Evolutionary conservation across 2,329 filamentous ascomycete genomes (phyloP).

Genomic region (Botrytis sinoallii): DNA sequence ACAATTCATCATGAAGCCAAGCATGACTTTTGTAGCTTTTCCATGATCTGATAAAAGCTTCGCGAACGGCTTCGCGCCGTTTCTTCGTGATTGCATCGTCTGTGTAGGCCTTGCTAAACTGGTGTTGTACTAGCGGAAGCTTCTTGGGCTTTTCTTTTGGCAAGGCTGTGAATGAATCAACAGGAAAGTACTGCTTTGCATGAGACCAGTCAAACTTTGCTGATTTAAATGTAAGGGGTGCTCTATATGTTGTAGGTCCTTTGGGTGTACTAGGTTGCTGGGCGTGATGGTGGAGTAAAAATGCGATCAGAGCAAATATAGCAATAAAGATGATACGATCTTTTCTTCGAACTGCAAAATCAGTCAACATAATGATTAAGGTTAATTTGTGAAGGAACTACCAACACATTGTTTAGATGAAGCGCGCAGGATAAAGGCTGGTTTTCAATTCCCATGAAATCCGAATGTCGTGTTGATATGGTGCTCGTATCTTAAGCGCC

Average conservation of each 20-base stretch:
- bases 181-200: background rate
- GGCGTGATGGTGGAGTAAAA: background rate
- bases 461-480: background rate
- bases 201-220: conserved; percentile 2
- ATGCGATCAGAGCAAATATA: background rate
- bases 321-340: conserved; percentile 9
- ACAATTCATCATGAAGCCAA: conserved; percentile 81
- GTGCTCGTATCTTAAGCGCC: background rate
- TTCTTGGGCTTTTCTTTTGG: background rate
- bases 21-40: conserved; percentile 75
- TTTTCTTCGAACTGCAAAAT: conserved; percentile 3
- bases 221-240: background rate
- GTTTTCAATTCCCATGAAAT: background rate
- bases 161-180: background rate
- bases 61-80: conserved; percentile 25
- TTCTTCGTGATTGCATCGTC: background rate
- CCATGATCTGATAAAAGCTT: conserved; percentile 54
- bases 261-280: background rate
- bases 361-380: conserved; percentile 1
- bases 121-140: background rate
- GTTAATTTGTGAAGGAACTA: conserved; percentile 1
- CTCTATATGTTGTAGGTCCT: background rate
- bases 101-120: background rate
- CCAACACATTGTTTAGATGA: background rate
- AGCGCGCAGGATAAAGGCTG: background rate